Percentiles rank a stretch among this genome's conserved stretches.
Conservation (phyloP, 2,329 filamentous ascomycete species). For the Aspergillus sp. region DNA sequence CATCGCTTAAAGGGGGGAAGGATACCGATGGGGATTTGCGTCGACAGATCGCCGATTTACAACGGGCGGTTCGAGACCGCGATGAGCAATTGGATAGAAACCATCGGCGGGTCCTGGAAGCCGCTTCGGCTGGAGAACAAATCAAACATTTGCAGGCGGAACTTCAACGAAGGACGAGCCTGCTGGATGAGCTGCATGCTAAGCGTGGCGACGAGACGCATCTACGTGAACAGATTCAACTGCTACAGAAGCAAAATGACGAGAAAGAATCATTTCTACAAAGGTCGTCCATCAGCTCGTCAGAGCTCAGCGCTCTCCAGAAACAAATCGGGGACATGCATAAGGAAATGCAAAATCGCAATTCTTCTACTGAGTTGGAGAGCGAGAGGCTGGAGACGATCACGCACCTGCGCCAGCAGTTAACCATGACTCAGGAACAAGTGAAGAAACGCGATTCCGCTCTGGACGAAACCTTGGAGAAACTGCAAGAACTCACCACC, state of each 20-base stretch:
- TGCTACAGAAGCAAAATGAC: conserved; percentile 28
- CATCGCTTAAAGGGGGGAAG: conserved; percentile 13
- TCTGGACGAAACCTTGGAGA: conserved; percentile 33
- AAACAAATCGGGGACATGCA: conserved; percentile 34
- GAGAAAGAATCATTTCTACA: conserved; percentile 25
- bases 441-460: conserved; percentile 34
- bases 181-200: conserved; percentile 28
- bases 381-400: conserved; percentile 33
- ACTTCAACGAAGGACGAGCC: conserved; percentile 31
- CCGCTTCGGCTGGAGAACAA: conserved; percentile 38
- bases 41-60: conserved; percentile 32
- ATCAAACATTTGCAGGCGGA: conserved; percentile 40
- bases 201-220: conserved; percentile 22
- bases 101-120: conserved; percentile 32
- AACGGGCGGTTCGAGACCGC: conserved; percentile 31
- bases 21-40: conserved; percentile 26
- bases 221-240: conserved; percentile 31
- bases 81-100: conserved; percentile 36
- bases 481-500: conserved; percentile 32
- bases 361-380: conserved; percentile 22
- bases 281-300: conserved; percentile 20
- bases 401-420: conserved; percentile 32
- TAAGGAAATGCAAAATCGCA: conserved; percentile 28
- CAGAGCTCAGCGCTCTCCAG: conserved; percentile 27
- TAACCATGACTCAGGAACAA: conserved; percentile 33